Percentiles rank a stretch among this genome's conserved stretches.
These are phyloP conservation scores for Vanderwaltozyma polyspora DNA, from an alignment of 805 yeast species.

Conservation along the genomic window DNA sequence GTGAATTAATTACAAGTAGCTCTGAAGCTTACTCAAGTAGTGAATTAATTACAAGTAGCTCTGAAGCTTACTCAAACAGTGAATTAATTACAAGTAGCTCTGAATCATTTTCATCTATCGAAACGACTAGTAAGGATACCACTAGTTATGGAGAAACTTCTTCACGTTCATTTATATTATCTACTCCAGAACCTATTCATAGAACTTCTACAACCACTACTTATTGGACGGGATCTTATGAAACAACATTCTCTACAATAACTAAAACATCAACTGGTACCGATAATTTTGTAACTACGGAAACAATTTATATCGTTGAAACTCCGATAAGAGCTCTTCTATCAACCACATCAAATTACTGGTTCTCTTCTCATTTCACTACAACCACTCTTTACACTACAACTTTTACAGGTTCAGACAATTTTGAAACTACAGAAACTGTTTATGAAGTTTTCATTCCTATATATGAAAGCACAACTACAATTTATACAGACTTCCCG, in stretches of 20 bases:
- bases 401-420: conserved; percentile 1
- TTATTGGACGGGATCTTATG: background rate
- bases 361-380: too few species aligned
- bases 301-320: conserved; percentile 2
- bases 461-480: background rate
- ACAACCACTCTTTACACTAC: too few species aligned
- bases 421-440: background rate
- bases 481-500: background rate
- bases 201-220: background rate
- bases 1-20: too few species aligned
- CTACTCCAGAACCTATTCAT: too few species aligned
- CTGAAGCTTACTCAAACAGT: too few species aligned
- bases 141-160: background rate
- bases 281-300: background rate
- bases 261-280: background rate
- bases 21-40: background rate
- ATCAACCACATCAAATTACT: background rate
- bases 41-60: background rate
- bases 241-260: background rate
- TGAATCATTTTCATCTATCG: too few species aligned
- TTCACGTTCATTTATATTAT: background rate
- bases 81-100: too few species aligned
- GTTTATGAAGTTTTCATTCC: too few species aligned
- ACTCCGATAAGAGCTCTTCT: background rate
- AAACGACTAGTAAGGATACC: background rate